Evolutionary conservation across 2,329 filamentous ascomycete species (phyloP), one percentile per base, ranked within the genome.

Genomic region (Daldinia sp.): DNA sequence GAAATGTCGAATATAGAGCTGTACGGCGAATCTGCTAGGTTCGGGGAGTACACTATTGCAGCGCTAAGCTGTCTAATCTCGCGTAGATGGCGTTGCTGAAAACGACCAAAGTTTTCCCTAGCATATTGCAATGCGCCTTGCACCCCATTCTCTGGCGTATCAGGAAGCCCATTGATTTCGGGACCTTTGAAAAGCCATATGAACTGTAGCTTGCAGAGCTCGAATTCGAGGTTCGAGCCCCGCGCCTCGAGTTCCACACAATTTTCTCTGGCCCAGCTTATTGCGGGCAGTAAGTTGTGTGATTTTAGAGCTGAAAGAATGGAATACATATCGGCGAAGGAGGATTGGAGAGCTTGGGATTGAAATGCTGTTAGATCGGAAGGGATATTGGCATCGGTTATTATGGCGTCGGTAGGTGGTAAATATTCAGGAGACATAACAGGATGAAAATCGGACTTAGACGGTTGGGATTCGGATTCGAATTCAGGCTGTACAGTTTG

Each of bases 171-270:
- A 70, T 88, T 87, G 10, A 85, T 78, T 1, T 76, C 66, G 0
- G 84, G 80, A 0, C 91, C 90, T 70, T 91, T 89, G 80, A 97
- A 97, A 0, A 98, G 86, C 87, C 93, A 95, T 37, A 98, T 87
- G 74, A 93, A 99, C 74, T 97, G 93, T 18, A 98, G 85, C 72
- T 93, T 92, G 81, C 91, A 93, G 1, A 99, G 89, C 76, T 99
- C 95, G 71, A 98, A 99, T 78, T 98, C 95, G 1, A 99, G 87
- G 74, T 97, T 97, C 76, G 93, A 97, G 2, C 94, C 95, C 54
- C 93, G 88, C 3, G 88, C 86, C 76, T 97, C 93, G 2, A 99
- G 85, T 28, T 89, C 84, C 4, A 81, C 79, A 65, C 89, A 90
- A 75, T 98, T 91, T 28, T 85, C 78, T 41, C 89, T 85, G 0